Conservation (phyloP, 345 rosid species). For the Syzygium jambos region DNA sequence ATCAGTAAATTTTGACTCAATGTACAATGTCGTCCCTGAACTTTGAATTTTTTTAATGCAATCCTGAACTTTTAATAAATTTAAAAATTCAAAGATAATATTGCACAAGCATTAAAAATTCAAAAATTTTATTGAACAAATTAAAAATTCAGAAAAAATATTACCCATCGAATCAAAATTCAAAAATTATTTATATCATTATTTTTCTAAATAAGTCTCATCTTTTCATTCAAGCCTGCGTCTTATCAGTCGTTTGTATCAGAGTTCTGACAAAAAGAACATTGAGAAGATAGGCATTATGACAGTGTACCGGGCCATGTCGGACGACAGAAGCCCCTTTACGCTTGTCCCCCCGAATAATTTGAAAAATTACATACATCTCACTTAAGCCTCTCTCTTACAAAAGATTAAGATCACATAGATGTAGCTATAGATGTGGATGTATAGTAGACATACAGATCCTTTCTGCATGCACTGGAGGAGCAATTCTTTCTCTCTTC, state of each 20-base stretch:
- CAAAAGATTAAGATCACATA: neutral
- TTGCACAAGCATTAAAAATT: neutral
- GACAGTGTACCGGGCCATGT: neutral
- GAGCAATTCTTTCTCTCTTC: neutral
- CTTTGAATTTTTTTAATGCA: too few species aligned
- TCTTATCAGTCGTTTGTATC: neutral
- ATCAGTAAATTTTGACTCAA: rapidly evolving
- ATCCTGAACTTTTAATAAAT: too few species aligned
- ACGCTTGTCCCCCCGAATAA: neutral
- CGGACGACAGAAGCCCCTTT: neutral
- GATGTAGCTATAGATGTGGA: neutral
- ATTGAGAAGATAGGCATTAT: neutral
- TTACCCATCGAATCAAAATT: rapidly evolving
- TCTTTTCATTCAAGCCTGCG: neutral
- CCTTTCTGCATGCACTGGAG: neutral
- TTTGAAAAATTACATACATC: neutral
- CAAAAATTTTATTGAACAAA: rapidly evolving
- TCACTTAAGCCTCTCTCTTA: neutral
- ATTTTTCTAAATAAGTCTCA: neutral
- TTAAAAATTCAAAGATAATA: too few species aligned
- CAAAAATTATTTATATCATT: neutral
- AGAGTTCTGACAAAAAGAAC: neutral
- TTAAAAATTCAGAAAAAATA: neutral
- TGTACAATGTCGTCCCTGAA: rapidly evolving
- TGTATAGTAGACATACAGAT: rapidly evolving